Base-by-base conservation (phyloP, 75 land plant genomes). In the Pinus albicaulis region DNA sequence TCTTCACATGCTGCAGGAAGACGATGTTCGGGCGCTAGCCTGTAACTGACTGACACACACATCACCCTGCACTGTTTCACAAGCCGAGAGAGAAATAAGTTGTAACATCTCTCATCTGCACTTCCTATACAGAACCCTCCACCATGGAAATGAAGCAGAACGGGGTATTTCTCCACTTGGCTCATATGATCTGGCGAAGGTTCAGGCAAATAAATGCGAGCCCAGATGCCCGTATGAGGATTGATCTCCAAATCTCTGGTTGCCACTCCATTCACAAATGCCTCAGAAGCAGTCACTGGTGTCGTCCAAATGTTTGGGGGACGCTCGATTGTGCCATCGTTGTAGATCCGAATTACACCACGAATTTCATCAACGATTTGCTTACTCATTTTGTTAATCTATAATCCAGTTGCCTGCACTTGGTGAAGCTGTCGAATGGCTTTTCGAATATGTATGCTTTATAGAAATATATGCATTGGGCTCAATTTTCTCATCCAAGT, bases 181-280 rank as follows among this genome's bases (percentile, higher is more conserved):
- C 52, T 41, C 19, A 15, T 0, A 25, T 5, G 3, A 4, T 48
- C 57, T 24, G 26, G 19, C 26, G 70, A 48, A 13, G 38, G 36
- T 34, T 79, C 58, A 17, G 92, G 94, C 22, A 83, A 53, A 78
- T 89, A 92, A 4, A 92, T 76, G 52, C 94, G 79, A 13, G 74
- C 91, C 72, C 90, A 85, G 23, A 85, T 68, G 22, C 80, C 81
- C 24, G 82, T 83, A 2, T 77, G 69, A 25, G 79, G 36, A 66
- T 92, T 84, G 24, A 92, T 71, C 26, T 28, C 59, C 17, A 87
- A 76, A 48, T 92, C 92, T 56, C 85, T 89, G 59, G 74, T 73
- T 13, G 31, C 71, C 15, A 83, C 78, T 24, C 69, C 82, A 15
- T 75, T 53, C 6, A 19, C 34, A 64, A 64, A 64, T 7, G 77